Percentiles rank a stretch among this genome's conserved stretches.
Conservation (phyloP, 2,329 filamentous ascomycete species). For the Exophiala sp. region DNA sequence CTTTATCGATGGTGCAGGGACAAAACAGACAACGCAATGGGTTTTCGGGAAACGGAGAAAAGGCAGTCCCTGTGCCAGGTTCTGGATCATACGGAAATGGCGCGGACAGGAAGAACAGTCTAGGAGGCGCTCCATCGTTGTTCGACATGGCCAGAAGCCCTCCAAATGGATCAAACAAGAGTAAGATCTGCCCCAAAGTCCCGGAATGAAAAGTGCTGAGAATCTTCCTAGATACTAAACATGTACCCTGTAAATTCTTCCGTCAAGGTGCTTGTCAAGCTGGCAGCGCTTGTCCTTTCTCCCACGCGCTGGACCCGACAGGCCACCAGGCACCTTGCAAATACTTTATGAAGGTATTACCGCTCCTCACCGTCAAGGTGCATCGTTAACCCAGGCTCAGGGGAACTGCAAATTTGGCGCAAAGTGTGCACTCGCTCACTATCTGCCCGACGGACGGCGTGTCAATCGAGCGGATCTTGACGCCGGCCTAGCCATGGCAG, state of each 20-base stretch:
- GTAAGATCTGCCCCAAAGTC: slow-evolving; percentile 22
- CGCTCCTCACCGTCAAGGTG: not conserved
- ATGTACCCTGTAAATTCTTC: slow-evolving; percentile 99
- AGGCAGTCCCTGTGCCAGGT: slow-evolving; percentile 20
- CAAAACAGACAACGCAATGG: slow-evolving; percentile 17
- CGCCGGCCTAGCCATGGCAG: slow-evolving; percentile 46
- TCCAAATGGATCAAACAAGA: slow-evolving; percentile 44
- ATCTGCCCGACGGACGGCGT: slow-evolving; percentile 86
- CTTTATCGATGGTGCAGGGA: slow-evolving; percentile 7
- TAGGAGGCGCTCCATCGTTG: slow-evolving; percentile 27
- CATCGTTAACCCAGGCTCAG: slow-evolving; percentile 48
- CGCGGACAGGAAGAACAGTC: slow-evolving; percentile 19
- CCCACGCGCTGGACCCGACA: slow-evolving; percentile 82
- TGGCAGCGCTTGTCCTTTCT: slow-evolving; percentile 91
- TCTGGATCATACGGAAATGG: slow-evolving; percentile 13
- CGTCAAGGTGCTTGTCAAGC: slow-evolving; percentile 94
- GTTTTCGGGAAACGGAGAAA: slow-evolving; percentile 17
- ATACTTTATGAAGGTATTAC: slow-evolving; percentile 89
- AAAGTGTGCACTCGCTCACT: slow-evolving; percentile 95
- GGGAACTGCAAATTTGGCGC: slow-evolving; percentile 99
- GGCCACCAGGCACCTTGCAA: slow-evolving; percentile 89
- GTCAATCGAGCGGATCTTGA: slow-evolving; percentile 68
- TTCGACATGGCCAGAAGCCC: slow-evolving; percentile 48
- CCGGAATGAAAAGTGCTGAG: not conserved
- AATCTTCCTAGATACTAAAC: slow-evolving; percentile 70